Conservation (phyloP, 1,284 basidiomycete genomes). For the Quambalaria eucalypti region DNA sequence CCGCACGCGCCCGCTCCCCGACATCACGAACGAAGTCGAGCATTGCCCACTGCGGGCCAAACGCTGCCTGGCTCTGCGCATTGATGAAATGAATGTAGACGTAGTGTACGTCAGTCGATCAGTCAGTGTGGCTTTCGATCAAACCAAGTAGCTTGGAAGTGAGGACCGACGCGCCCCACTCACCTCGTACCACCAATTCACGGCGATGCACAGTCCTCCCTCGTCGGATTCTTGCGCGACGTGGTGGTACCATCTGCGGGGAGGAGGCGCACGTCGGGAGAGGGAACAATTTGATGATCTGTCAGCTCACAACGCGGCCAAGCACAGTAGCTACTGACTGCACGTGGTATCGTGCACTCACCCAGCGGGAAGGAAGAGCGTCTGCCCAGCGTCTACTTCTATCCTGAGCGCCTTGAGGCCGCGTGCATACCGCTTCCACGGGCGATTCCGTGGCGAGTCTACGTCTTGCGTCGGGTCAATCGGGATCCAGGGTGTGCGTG, state of each 20-base stretch:
- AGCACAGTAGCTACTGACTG: too few relatives aligned
- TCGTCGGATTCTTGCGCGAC: conserved; percentile 30
- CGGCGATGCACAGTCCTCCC: conserved; percentile 25
- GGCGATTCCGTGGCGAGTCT: conserved; percentile 15
- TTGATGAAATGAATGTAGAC: too few relatives aligned
- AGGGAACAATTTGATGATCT: too few relatives aligned
- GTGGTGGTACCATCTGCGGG: conserved; percentile 36
- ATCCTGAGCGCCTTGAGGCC: conserved; percentile 27
- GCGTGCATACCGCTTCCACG: conserved; percentile 16
- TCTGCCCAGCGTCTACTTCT: conserved; percentile 28
- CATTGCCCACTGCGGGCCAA: not conserved
- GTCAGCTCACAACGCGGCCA: too few relatives aligned
- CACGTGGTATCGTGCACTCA: conserved; percentile 1
- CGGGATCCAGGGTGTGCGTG: conserved; percentile 34
- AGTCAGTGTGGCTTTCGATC: too few relatives aligned
- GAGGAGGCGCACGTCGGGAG: too few relatives aligned
- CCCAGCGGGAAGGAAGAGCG: conserved; percentile 35
- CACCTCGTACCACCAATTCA: conserved; percentile 46
- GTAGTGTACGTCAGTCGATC: too few relatives aligned
- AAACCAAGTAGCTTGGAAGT: too few relatives aligned
- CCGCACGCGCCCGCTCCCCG: too few relatives aligned
- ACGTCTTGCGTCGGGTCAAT: conserved; percentile 26
- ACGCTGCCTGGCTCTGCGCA: not conserved
- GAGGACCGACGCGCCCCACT: too few relatives aligned
- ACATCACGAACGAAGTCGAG: conserved; percentile 1